These are phyloP conservation scores for carrot (Daucus carota) DNA, from an alignment of 129 eudicot species.

Conservation along the genomic window DNA sequence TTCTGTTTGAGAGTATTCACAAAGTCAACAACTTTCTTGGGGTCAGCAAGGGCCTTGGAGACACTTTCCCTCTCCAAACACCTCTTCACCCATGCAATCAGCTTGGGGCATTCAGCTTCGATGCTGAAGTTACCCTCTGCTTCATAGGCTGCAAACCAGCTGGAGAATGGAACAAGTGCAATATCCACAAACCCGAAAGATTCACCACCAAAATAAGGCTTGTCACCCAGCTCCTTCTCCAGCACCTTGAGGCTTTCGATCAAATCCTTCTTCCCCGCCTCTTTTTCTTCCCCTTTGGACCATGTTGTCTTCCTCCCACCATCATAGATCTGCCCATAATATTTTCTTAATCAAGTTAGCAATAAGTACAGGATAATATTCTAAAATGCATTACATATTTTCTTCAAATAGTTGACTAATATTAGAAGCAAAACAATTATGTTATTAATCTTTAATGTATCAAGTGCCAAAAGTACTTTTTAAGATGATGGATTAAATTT, in stretches of 20 bases:
- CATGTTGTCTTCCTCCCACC: conserved; percentile 7
- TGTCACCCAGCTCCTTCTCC: conserved; percentile 36
- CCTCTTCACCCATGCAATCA: conserved; percentile 42
- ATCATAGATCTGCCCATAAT: conserved; percentile 16
- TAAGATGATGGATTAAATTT: no score
- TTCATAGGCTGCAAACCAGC: conserved; percentile 37
- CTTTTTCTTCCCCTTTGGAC: conserved; percentile 27
- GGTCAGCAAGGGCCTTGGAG: conserved; percentile 26
- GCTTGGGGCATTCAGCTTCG: conserved; percentile 30
- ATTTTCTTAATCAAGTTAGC: background rate
- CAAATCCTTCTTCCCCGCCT: conserved; percentile 32
- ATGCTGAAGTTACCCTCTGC: conserved; percentile 26
- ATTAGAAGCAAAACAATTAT: no score
- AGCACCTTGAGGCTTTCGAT: conserved; percentile 22
- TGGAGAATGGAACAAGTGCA: conserved; percentile 26
- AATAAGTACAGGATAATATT: no score
- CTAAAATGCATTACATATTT: no score
- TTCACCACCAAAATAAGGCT: conserved; percentile 42
- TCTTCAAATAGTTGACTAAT: no score
- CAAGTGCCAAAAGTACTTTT: no score
- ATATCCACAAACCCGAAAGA: conserved; percentile 27
- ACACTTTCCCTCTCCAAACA: conserved; percentile 33
- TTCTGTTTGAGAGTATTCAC: conserved; percentile 5
- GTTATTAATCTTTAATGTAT: no score
- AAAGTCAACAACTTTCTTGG: conserved; percentile 12